A percentile compares a stretch with the other conserved stretches of the same genome.
These are phyloP conservation scores for Chlorociboria aeruginascens DNA, from an alignment of 495 filamentous ascomycete species.

Conservation along the genomic window DNA sequence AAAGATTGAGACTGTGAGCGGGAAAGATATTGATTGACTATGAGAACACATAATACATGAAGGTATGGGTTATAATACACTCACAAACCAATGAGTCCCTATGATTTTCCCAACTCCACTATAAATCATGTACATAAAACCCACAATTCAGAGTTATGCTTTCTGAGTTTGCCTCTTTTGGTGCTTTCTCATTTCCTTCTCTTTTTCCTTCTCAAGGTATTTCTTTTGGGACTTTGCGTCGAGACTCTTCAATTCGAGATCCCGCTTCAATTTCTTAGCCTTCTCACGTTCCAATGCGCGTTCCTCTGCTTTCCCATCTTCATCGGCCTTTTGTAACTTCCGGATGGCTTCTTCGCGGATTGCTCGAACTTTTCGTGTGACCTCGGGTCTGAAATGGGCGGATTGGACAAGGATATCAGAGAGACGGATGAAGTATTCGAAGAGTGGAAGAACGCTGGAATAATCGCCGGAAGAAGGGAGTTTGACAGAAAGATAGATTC, in stretches of 20 bases:
- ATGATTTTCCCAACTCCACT: too few relatives aligned
- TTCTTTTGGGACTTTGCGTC: conserved; percentile 92
- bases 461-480: conserved; percentile 56
- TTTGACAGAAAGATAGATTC: conserved; percentile 61
- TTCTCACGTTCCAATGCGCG: conserved; percentile 64
- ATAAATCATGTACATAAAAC: too few relatives aligned
- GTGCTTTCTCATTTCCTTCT: conserved; percentile 63
- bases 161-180: conserved; percentile 54
- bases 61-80: too few relatives aligned
- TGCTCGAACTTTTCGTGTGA: conserved; percentile 66
- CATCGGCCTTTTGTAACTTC: conserved; percentile 67
- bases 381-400: conserved; percentile 83
- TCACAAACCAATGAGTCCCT: too few relatives aligned
- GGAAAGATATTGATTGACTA: too few relatives aligned
- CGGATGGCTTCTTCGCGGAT: conserved; percentile 73
- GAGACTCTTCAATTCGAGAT: conserved; percentile 66
- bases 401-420: conserved; percentile 63
- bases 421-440: conserved; percentile 73
- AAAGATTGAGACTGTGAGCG: too few relatives aligned
- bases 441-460: conserved; percentile 56
- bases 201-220: conserved; percentile 81
- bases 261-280: conserved; percentile 86
- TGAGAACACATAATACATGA: too few relatives aligned
- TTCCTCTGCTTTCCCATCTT: conserved; percentile 94
- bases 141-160: neutral